Evolutionary conservation across 345 rosid genomes (phyloP).

Genomic region (Psidium guajava): DNA sequence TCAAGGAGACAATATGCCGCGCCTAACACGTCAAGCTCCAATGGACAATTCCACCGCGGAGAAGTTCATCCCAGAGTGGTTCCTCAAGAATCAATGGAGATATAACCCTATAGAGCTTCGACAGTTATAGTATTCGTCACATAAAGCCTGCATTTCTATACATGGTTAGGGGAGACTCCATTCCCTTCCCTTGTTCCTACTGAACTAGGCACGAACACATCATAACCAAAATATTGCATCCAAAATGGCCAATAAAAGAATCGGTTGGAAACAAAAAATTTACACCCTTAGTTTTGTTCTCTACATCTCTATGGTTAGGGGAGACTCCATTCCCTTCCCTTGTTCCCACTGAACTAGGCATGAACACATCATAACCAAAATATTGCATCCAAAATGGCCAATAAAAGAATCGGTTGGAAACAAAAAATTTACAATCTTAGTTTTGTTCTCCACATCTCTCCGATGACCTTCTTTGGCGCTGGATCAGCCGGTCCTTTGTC

Average conservation of each 20-base stretch:
- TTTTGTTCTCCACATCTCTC: constrained; percentile 90
- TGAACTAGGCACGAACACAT: neutral
- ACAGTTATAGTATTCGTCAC: neutral
- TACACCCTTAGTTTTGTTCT: constrained; percentile 68
- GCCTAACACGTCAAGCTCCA: neutral
- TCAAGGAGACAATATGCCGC: neutral
- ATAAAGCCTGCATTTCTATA: neutral
- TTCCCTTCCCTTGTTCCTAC: neutral
- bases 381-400: neutral
- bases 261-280: neutral
- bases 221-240: neutral
- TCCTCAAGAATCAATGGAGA: neutral
- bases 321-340: no score
- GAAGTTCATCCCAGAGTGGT: neutral
- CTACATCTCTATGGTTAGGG: constrained; percentile 91
- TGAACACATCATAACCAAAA: neutral
- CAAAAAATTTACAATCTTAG: constrained; percentile 31
- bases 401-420: neutral
- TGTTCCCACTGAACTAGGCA: no score
- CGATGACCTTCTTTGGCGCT: constrained; percentile 67
- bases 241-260: neutral
- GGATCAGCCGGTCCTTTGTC: constrained; percentile 87
- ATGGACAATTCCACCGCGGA: neutral
- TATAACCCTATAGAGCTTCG: neutral
- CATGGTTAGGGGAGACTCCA: neutral